phyloP scores from a whole-genome alignment of 1,284 basidiomycete genomes.

The Xanthoconium separans region DNA sequence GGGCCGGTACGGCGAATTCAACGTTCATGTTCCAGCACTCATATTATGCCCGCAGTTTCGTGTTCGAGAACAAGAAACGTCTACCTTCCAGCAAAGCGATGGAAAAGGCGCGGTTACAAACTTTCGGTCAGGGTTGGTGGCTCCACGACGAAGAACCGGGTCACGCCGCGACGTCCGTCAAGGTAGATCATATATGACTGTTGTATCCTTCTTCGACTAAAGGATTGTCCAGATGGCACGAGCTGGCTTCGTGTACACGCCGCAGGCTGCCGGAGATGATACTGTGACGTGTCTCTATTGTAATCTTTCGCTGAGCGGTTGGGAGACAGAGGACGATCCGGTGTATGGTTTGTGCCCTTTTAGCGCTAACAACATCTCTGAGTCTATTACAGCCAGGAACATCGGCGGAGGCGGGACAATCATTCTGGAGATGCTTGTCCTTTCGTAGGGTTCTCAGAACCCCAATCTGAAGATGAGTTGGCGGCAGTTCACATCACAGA shows the following conservation, averaged over 20 bases:
- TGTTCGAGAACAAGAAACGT: constrained; percentile 54
- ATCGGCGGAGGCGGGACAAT: constrained; percentile 50
- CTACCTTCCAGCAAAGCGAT: constrained; percentile 65
- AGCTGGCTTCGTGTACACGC: constrained; percentile 79
- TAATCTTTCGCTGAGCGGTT: constrained; percentile 68
- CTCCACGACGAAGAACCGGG: constrained; percentile 64
- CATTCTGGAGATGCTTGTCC: constrained; percentile 48
- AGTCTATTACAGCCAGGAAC: constrained; percentile 53
- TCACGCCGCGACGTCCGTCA: constrained; percentile 62
- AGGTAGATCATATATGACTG: constrained; percentile 43
- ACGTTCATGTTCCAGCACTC: not conserved
- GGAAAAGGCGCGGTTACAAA: constrained; percentile 67
- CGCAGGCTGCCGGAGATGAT: constrained; percentile 64
- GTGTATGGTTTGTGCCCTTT: constrained; percentile 44
- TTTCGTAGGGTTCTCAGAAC: constrained; percentile 43
- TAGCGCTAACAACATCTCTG: constrained; percentile 4
- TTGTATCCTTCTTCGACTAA: constrained; percentile 2
- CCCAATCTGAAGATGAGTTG: constrained; percentile 17
- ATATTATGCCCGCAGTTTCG: constrained; percentile 43
- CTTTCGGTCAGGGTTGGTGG: constrained; percentile 68
- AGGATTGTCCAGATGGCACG: constrained; percentile 63
- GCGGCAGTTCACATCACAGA: not conserved
- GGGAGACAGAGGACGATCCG: constrained; percentile 81
- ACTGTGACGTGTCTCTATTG: constrained; percentile 80
- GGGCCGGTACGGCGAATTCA: constrained; percentile 48